These are phyloP conservation scores for Backusella macrospora DNA, from an alignment of 192 early-diverging fungal genomes.

Conservation along the genomic window DNA sequence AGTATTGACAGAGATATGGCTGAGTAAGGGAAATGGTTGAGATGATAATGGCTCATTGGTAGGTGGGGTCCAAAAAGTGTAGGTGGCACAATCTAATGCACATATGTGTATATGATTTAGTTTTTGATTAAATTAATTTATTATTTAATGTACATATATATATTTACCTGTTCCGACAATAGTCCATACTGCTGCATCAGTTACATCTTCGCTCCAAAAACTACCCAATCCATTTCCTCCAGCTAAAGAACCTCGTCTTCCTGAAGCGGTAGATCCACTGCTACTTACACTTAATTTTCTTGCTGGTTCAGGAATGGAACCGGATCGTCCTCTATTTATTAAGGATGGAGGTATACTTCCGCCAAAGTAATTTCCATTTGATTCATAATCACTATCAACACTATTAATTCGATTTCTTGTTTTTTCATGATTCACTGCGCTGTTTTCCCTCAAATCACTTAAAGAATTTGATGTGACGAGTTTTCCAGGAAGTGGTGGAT, in stretches of 20 bases:
- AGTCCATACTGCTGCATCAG: slow-evolving; percentile 90
- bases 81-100: slow-evolving; percentile 51
- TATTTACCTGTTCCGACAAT: slow-evolving; percentile 79
- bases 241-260: slow-evolving; percentile 10
- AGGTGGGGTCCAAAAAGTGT: slow-evolving; percentile 39
- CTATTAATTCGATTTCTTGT: slow-evolving; percentile 54
- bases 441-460: neutral
- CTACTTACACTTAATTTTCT: slow-evolving; percentile 34
- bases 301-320: slow-evolving; percentile 7
- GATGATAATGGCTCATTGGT: neutral
- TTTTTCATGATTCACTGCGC: neutral
- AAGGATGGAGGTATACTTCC: too few species aligned
- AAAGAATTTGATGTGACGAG: slow-evolving; percentile 20
- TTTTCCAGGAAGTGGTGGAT: slow-evolving; percentile 4
- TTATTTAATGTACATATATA: neutral
- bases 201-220: slow-evolving; percentile 78
- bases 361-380: too few species aligned
- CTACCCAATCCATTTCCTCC: slow-evolving; percentile 40
- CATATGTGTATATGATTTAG: slow-evolving; percentile 8
- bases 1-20: slow-evolving; percentile 36
- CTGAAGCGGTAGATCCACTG: neutral
- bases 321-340: neutral
- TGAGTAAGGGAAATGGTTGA: slow-evolving; percentile 43
- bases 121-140: too few species aligned
- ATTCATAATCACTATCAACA: slow-evolving; percentile 41